Evolutionary conservation across 768 basidiomycete species (phyloP), one percentile per base, ranked within the genome.

Genomic region (Suillus luteus): DNA sequence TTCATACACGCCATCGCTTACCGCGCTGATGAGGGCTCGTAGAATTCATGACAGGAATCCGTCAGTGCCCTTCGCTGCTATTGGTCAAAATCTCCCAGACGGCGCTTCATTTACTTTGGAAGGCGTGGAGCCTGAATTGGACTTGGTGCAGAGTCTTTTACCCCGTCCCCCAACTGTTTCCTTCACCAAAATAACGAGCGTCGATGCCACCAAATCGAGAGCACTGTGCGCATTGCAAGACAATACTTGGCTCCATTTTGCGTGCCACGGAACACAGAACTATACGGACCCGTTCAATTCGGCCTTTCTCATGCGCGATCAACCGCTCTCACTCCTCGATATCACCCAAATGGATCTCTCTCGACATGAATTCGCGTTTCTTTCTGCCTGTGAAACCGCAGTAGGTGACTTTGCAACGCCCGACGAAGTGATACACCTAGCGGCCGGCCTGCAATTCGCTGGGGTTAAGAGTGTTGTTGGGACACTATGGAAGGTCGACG

Each of bases 381-480:
- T 72, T 31, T 71, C 69, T 48, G 71, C 71, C 10, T 71, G 71
- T 46, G 57, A 70, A 17, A 51, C 49, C 9, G 27, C 51, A 19
- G 27, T 52, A 3, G 51, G 51, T 31, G 27, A 17, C 17, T 2
- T 0, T 11, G 5, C 0, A 1, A 46, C n/a, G 3, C n/a, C 44
- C 0, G 44, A 46, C 10, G 44, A 46, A 22, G 44, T 22, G 44
- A 46, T 46, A 46, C 44, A 46, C n/a, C n/a, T 22, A 2, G 44
- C 44, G 5, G 44, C 44, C n/a, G 44, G 44, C n/a, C 44, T n/a
- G 19, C 19, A 44, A n/a, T 44, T 44, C 14, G 19, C 43, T 44
- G 43, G 43, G 19, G 19, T 44, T 6, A 19, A 19, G 19, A 44
- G 43, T 3, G 19, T 44, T 0, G 3, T 44, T 44, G 43, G 43